These are phyloP conservation scores for Cucurbita moschata DNA, from an alignment of 306 rosid species.

Conservation along the genomic window DNA sequence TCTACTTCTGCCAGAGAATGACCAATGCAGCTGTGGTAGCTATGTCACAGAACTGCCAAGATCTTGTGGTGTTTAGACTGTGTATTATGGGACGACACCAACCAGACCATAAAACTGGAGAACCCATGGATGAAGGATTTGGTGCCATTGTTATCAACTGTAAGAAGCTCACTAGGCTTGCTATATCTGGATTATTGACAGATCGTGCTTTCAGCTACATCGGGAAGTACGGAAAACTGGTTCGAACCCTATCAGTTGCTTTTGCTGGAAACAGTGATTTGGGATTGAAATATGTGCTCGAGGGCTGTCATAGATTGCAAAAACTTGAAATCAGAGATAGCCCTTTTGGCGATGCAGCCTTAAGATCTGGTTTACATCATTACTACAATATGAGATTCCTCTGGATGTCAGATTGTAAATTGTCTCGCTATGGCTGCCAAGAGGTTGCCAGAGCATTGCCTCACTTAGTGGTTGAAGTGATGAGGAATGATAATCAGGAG, in stretches of 20 bases:
- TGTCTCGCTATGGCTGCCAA: conserved; percentile 53
- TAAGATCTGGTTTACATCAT: conserved; percentile 56
- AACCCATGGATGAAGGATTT: conserved; percentile 81
- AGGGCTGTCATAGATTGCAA: conserved; percentile 64
- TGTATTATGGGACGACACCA: conserved; percentile 63
- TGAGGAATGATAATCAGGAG: conserved; percentile 13
- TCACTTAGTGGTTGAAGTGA: conserved; percentile 52
- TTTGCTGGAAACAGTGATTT: conserved; percentile 64
- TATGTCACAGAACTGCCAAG: conserved; percentile 72
- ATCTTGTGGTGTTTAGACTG: conserved; percentile 71
- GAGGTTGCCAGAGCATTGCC: conserved; percentile 54
- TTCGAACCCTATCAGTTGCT: conserved; percentile 77
- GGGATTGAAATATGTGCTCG: conserved; percentile 45
- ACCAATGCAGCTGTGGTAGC: conserved; percentile 70
- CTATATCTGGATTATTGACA: conserved; percentile 69
- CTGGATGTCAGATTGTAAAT: conserved; percentile 72
- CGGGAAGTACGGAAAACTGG: conserved; percentile 54
- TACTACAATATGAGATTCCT: conserved; percentile 79
- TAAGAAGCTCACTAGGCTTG: conserved; percentile 84
- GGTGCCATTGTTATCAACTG: conserved; percentile 88
- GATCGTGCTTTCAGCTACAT: conserved; percentile 55
- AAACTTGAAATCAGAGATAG: conserved; percentile 80
- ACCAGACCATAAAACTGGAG: conserved; percentile 36
- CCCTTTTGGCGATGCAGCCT: conserved; percentile 69
- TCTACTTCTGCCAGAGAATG: conserved; percentile 65